These are phyloP conservation scores for Biscutella auriculata DNA, from an alignment of 441 rosid species.

Conservation along the genomic window DNA sequence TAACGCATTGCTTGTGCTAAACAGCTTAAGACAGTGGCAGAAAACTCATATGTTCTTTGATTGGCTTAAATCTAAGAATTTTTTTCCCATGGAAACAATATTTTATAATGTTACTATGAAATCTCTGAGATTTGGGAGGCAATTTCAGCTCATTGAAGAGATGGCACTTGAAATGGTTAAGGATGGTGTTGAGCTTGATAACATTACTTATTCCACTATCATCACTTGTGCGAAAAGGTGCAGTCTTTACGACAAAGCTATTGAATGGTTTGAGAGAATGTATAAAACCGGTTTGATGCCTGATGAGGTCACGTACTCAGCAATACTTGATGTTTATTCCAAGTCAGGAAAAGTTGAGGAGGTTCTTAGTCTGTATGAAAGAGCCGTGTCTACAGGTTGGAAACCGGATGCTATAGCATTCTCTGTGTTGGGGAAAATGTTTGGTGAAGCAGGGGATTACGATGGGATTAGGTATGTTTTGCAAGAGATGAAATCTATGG, in stretches of 20 bases:
- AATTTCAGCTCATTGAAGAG: slow-evolving; percentile 68
- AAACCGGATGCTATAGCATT: slow-evolving; percentile 69
- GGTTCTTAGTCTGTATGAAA: slow-evolving; percentile 76
- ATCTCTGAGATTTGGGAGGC: slow-evolving; percentile 77
- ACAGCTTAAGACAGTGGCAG: slow-evolving; percentile 61
- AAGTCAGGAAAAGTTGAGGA: slow-evolving; percentile 76
- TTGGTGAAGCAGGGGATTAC: slow-evolving; percentile 74
- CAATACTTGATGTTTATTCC: slow-evolving; percentile 73
- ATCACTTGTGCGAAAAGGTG: slow-evolving; percentile 83
- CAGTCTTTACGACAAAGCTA: slow-evolving; percentile 56
- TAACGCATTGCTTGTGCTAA: slow-evolving; percentile 57
- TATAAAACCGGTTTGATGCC: slow-evolving; percentile 88
- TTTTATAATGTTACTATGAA: slow-evolving; percentile 77
- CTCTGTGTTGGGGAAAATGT: slow-evolving; percentile 79
- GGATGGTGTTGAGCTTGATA: slow-evolving; percentile 67
- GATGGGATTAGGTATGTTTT: slow-evolving; percentile 86
- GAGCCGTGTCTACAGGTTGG: slow-evolving; percentile 92
- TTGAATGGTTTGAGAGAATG: slow-evolving; percentile 93
- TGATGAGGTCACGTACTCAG: slow-evolving; percentile 86
- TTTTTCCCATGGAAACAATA: slow-evolving; percentile 71
- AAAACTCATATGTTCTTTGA: slow-evolving; percentile 53
- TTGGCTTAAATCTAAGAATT: slow-evolving; percentile 54
- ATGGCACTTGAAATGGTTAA: slow-evolving; percentile 80
- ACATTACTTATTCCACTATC: slow-evolving; percentile 88
- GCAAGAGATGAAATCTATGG: slow-evolving; percentile 71